Evolutionary conservation across 2,329 filamentous ascomycete species (phyloP).

Genomic region (Cytospora chrysosperma): DNA sequence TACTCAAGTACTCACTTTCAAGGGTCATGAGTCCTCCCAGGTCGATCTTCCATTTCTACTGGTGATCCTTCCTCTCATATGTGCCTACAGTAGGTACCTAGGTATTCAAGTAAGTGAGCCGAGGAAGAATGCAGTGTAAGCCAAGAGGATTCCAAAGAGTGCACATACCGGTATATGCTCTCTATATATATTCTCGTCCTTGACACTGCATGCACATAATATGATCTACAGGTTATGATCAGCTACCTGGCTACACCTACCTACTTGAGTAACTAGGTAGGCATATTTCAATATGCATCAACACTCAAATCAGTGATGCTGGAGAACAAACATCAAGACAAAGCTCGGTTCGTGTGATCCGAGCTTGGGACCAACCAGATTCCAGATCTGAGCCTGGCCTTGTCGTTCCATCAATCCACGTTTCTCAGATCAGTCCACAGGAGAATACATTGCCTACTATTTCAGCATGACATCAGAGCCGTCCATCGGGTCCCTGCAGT

Average conservation of each 20-base stretch:
- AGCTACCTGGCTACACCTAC: too few species aligned
- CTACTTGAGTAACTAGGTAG: too few species aligned
- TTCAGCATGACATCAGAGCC: not conserved
- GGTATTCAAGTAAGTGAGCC: not conserved
- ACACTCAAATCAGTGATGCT: not conserved
- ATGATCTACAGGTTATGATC: not conserved
- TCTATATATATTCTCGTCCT: too few species aligned
- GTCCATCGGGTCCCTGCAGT: not conserved
- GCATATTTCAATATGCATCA: not conserved
- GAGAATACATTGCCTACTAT: not conserved
- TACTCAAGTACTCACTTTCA: not conserved
- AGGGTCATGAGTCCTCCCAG: too few species aligned
- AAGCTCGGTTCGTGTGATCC: not conserved
- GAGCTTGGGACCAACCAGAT: not conserved
- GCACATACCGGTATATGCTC: too few species aligned
- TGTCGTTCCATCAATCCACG: not conserved
- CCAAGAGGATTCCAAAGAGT: too few species aligned
- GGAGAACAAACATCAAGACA: not conserved
- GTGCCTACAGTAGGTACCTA: too few species aligned
- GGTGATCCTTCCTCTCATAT: not conserved
- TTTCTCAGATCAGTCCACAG: not conserved
- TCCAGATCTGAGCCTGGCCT: not conserved
- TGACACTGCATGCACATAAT: too few species aligned
- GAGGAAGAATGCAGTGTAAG: too few species aligned
- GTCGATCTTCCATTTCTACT: not conserved